Conservation (phyloP, 805 yeast genomes). For the Zygotorulaspora florentina region DNA sequence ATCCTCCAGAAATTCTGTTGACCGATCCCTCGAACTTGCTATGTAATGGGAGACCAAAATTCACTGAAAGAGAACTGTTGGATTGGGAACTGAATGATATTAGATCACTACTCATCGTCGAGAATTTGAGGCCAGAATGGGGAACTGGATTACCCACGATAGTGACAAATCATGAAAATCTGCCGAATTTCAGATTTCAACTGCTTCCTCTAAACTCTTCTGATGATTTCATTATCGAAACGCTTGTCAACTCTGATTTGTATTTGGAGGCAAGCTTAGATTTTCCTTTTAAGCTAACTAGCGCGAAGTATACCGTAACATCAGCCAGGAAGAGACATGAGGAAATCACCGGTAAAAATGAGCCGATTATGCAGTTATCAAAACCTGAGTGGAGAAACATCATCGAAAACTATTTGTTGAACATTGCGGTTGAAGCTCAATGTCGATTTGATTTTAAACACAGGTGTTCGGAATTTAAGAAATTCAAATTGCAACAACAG, state of each 20-base stretch:
- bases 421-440: constrained; percentile 66
- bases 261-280: constrained; percentile 61
- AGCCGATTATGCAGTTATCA: constrained; percentile 36
- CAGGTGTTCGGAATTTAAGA: constrained; percentile 45
- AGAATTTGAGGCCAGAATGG: constrained; percentile 53
- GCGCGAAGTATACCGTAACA: constrained; percentile 59
- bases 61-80: constrained; percentile 56
- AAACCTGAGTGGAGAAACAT: constrained; percentile 69
- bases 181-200: constrained; percentile 43
- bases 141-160: constrained; percentile 46
- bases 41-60: constrained; percentile 56
- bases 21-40: constrained; percentile 39
- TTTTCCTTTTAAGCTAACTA: constrained; percentile 47
- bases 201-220: constrained; percentile 50
- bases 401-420: constrained; percentile 62
- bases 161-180: constrained; percentile 16
- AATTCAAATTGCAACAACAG: constrained; percentile 35
- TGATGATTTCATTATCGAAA: constrained; percentile 45
- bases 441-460: constrained; percentile 61
- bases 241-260: constrained; percentile 55
- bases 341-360: constrained; percentile 23
- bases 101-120: constrained; percentile 57
- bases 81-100: constrained; percentile 73
- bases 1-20: constrained; percentile 50
- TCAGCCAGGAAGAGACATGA: constrained; percentile 53